Evolutionary conservation across 139 green algal genomes (phyloP), one percentile per base, ranked within the genome.

Genomic region (Chlorella sorokiniana): DNA sequence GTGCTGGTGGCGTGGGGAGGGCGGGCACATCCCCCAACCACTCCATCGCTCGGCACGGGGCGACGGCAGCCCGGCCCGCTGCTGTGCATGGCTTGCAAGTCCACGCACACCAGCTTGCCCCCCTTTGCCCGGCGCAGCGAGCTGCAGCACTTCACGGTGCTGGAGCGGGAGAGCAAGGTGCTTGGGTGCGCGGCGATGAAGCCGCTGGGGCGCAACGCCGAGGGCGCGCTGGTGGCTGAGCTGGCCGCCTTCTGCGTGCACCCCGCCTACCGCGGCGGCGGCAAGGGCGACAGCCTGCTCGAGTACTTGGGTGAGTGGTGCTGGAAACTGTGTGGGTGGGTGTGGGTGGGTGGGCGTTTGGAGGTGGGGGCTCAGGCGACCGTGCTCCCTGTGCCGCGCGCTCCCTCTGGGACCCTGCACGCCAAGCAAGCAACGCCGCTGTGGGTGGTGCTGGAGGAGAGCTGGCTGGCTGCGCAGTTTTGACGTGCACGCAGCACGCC

Each of bases 281-380:
- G 96, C 35, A 91, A 93, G 14, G 96, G 96, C 25, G 96, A 99
- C 90, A 90, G 81, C 59, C 76, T 99, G 86, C 88, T 98, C 41
- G 93, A 91, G 44, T 92, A 91, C 76, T 31, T 92, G 40, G 75
- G 75, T 81, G 61, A 44, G 59, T 22, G 5, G 35, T 33, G 68
- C 4, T 18, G 29, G 40, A 8, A 23, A 37, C 8, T 23, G 41
- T 20, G 11, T 29, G 63, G 33, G 48, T 56, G 48, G n/a, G n/a
- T n/a, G n/a, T n/a, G n/a, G n/a, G n/a, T n/a, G n/a, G n/a, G n/a
- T n/a, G n/a, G n/a, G n/a, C n/a, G n/a, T n/a, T n/a, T n/a, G n/a
- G n/a, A n/a, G n/a, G n/a, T n/a, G n/a, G n/a, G n/a, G n/a, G n/a
- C n/a, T n/a, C n/a, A n/a, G n/a, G n/a, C n/a, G n/a, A n/a, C n/a